Percentiles rank a stretch among this genome's conserved stretches.
Conservation (phyloP, 2,329 filamentous ascomycete species). For the Coniochaeta sp. region DNA sequence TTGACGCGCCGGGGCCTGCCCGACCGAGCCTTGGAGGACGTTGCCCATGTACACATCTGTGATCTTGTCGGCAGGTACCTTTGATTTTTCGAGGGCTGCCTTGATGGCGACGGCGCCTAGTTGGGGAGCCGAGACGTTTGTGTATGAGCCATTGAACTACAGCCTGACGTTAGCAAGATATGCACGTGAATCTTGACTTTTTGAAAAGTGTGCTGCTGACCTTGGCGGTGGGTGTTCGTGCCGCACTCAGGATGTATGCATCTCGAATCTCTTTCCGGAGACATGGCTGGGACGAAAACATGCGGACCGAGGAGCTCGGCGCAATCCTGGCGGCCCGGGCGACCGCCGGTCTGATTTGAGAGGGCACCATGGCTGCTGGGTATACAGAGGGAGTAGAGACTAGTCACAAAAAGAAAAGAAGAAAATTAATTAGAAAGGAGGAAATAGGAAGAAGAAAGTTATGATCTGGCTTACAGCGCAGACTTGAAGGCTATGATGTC, state of each 20-base stretch:
- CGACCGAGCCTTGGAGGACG: slow-evolving; percentile 74
- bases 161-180: slow-evolving; percentile 36
- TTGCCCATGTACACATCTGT: slow-evolving; percentile 97
- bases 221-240: slow-evolving; percentile 84
- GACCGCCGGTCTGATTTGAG: not conserved
- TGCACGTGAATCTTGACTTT: slow-evolving; percentile 92
- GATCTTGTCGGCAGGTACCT: slow-evolving; percentile 71
- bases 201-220: slow-evolving; percentile 64
- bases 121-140: slow-evolving; percentile 74
- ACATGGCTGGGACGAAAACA: not conserved
- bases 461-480: not conserved
- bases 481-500: not conserved
- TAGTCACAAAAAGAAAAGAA: not conserved
- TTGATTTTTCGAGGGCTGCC: slow-evolving; percentile 79
- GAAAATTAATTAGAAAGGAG: not conserved
- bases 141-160: slow-evolving; percentile 90
- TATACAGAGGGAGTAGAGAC: not conserved
- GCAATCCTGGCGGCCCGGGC: not conserved
- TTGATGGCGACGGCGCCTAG: slow-evolving; percentile 90
- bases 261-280: slow-evolving; percentile 65
- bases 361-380: not conserved
- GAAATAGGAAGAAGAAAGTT: not conserved
- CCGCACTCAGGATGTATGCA: slow-evolving; percentile 87
- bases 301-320: not conserved
- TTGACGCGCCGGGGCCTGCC: slow-evolving; percentile 88